Percentiles rank a stretch among this genome's conserved stretches.
phyloP scores from a whole-genome alignment of 2,329 filamentous ascomycete species.

The Acrocalymma vagum region DNA sequence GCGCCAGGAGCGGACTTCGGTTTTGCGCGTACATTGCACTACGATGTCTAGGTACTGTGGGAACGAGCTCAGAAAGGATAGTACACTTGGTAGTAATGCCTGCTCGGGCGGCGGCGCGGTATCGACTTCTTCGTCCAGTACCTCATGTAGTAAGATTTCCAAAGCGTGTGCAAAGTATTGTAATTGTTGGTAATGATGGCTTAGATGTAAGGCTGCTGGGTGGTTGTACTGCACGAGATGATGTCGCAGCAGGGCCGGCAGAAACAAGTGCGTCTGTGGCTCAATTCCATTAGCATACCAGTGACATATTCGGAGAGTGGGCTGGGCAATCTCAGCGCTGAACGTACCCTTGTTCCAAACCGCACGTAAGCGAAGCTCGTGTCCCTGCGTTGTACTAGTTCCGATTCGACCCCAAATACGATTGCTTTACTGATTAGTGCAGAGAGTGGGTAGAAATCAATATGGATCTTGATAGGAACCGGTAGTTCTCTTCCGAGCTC shows the following conservation, averaged over 20 bases:
- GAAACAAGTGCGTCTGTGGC: constrained; percentile 85
- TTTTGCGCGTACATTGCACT: constrained; percentile 96
- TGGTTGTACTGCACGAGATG: constrained; percentile 79
- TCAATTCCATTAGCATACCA: constrained; percentile 7
- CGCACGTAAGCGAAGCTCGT: constrained; percentile 90
- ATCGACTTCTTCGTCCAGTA: constrained; percentile 94
- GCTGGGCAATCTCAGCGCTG: too few species aligned
- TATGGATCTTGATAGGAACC: constrained; percentile 75
- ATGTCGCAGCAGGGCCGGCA: constrained; percentile 85
- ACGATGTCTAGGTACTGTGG: constrained; percentile 93
- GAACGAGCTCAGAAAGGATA: constrained; percentile 63
- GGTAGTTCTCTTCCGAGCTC: constrained; percentile 76
- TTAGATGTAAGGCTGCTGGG: constrained; percentile 81
- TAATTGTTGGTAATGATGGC: constrained; percentile 84
- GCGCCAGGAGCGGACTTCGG: constrained; percentile 92
- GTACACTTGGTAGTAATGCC: constrained; percentile 59
- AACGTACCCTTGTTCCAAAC: constrained; percentile 81
- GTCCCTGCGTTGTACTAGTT: constrained; percentile 91
- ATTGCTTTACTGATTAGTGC: constrained; percentile 89
- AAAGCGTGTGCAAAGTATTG: constrained; percentile 94
- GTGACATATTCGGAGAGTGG: constrained; percentile 6
- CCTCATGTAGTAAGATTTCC: constrained; percentile 90
- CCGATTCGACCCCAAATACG: constrained; percentile 87
- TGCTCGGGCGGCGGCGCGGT: constrained; percentile 57
- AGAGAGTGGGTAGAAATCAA: constrained; percentile 97